Base-by-base conservation (phyloP, 768 basidiomycete genomes). In the Lactarius pseudohatsudake region DNA sequence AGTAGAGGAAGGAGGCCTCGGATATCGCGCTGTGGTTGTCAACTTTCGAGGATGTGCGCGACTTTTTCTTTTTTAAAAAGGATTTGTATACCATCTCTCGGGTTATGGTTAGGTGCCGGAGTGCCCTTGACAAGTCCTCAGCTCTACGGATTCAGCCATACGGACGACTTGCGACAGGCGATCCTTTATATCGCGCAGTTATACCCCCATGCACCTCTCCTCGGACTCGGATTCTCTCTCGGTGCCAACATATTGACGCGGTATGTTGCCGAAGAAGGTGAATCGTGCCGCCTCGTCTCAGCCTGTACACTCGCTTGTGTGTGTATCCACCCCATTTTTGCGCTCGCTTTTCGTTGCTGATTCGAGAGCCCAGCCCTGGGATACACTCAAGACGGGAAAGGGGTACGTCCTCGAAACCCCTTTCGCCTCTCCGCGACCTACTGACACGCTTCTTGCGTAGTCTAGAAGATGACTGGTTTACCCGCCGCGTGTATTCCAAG, bases 221-320 rank as follows among this genome's bases (percentile, higher is more conserved):
- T 96, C 20, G 96, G 92, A 15, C 77, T 96, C 9, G 94, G 96
- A 4, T 98, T 96, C 80, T 96, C 94, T 5, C 85, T 98, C 43
- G 96, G 96, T 50, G 91, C 95, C 56, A 93, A 92, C 74, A 89
- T 98, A 34, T 77, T 98, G 71, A 90, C 94, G 26, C 84, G 92
- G 66, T 97, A 96, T 75, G 79, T 95, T 60, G 94, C 90, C 2
- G 90, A 96, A 77, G 91, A 96, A 73, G 87, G 90, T 11, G 79
- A 80, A 53, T 72, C 78, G n/a, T 84, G 86, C 71, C 84, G 89
- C 62, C 75, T 94, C 36, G 77, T 77, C 62, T 85, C 87, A 3
- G 90, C 84, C 28, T 88, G 87, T 77, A 84, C 82, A 16, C 79
- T 94, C 20, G 91, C 80, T 73, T 91, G 91, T 76, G 88, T 94